These are phyloP conservation scores for Ramalina peruviana DNA, from an alignment of 495 filamentous ascomycete species.

Conservation along the genomic window DNA sequence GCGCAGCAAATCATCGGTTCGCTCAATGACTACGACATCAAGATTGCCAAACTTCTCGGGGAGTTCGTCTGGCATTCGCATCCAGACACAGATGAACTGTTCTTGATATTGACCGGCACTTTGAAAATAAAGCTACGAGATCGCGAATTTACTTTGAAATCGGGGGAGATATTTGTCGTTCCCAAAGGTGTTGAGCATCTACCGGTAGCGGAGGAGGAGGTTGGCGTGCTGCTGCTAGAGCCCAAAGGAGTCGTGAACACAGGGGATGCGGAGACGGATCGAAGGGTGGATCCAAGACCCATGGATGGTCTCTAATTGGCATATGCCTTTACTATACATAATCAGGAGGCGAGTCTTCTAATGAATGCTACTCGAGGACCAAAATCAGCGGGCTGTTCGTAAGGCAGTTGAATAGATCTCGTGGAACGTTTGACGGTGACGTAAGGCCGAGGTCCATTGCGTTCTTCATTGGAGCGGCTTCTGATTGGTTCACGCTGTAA, in stretches of 20 bases:
- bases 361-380: background rate
- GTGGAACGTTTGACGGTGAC: too few species aligned
- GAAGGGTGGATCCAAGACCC: constrained; percentile 3
- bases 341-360: too few species aligned
- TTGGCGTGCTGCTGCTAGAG: constrained; percentile 10
- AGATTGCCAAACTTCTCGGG: constrained; percentile 23
- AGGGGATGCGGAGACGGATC: background rate
- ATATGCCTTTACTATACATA: background rate
- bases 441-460: too few species aligned
- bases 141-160: constrained; percentile 9
- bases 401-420: too few species aligned
- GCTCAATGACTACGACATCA: constrained; percentile 20
- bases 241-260: constrained; percentile 11
- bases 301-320: background rate
- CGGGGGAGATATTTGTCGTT: constrained; percentile 9
- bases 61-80: constrained; percentile 27
- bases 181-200: constrained; percentile 11
- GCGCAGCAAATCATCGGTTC: constrained; percentile 16
- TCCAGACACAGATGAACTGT: constrained; percentile 26
- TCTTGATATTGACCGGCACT: constrained; percentile 18
- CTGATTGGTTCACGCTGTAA: too few species aligned
- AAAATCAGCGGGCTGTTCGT: too few species aligned
- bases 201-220: constrained; percentile 10
- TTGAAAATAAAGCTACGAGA: constrained; percentile 18
- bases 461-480: too few species aligned